phyloP scores from a whole-genome alignment of 257 asterid species.

The Thymus mandschuricus region DNA sequence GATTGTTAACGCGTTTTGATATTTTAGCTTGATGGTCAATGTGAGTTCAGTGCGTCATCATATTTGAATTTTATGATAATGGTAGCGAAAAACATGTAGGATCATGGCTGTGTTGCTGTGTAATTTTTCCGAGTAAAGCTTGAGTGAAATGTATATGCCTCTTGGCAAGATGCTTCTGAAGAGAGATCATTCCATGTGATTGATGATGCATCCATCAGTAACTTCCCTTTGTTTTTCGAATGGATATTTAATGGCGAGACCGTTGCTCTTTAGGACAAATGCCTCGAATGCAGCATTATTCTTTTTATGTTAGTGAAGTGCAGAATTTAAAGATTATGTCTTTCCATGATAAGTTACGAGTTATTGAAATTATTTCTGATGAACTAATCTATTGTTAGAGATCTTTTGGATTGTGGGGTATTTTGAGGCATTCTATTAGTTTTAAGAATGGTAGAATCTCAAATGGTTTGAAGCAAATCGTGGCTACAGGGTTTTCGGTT shows the following conservation, averaged over 20 bases:
- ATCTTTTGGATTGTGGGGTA: background rate
- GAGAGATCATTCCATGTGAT: background rate
- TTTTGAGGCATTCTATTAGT: too few relatives aligned
- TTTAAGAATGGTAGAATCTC: background rate
- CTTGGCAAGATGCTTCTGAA: background rate
- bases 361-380: too few relatives aligned
- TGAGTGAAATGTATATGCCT: background rate
- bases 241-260: background rate
- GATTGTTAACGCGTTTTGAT: conserved; percentile 1
- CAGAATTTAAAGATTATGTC: background rate
- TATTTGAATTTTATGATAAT: background rate
- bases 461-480: background rate
- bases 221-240: background rate
- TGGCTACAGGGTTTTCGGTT: background rate
- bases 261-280: conserved; percentile 2
- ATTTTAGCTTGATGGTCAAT: background rate
- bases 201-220: background rate
- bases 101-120: background rate
- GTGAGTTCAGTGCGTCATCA: conserved; percentile 6
- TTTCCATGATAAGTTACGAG: background rate
- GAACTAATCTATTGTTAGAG: background rate
- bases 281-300: conserved; percentile 10
- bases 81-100: background rate
- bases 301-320: background rate
- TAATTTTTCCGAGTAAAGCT: background rate